phyloP scores from a whole-genome alignment of 2,329 filamentous ascomycete genomes.

The Bipolaris zeicola region DNA sequence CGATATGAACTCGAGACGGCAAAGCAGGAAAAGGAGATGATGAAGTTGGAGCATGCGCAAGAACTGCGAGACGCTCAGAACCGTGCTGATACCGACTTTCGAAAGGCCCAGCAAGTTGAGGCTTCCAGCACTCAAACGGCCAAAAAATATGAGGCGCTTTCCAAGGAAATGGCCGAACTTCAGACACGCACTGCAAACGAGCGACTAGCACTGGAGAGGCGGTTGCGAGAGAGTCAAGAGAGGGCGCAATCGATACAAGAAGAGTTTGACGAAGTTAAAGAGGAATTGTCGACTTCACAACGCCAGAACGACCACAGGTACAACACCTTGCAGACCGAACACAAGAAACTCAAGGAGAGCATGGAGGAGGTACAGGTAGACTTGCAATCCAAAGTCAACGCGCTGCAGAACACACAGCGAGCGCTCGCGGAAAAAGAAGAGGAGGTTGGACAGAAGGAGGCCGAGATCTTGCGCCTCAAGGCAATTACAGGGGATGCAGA shows the following conservation, averaged over 20 bases:
- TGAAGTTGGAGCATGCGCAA: constrained; percentile 77
- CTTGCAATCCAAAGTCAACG: constrained; percentile 60
- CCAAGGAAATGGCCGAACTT: constrained; percentile 60
- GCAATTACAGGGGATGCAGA: constrained; percentile 87
- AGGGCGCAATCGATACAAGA: constrained; percentile 77
- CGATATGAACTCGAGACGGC: constrained; percentile 86
- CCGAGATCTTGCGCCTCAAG: constrained; percentile 81
- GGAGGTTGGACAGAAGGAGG: constrained; percentile 75
- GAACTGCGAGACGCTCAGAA: constrained; percentile 80
- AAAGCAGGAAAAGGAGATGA: constrained; percentile 85
- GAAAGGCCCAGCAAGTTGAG: constrained; percentile 66
- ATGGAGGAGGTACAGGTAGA: constrained; percentile 67
- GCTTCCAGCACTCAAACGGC: constrained; percentile 56
- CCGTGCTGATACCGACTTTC: constrained; percentile 85
- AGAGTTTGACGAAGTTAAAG: constrained; percentile 81
- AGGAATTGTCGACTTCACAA: constrained; percentile 71
- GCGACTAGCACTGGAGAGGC: constrained; percentile 60
- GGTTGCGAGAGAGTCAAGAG: constrained; percentile 64
- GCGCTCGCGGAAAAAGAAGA: constrained; percentile 71
- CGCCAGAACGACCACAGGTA: constrained; percentile 67
- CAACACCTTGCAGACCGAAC: constrained; percentile 65
- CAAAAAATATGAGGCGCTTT: constrained; percentile 61
- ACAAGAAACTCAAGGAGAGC: constrained; percentile 62
- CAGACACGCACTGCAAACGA: constrained; percentile 63
- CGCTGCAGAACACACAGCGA: constrained; percentile 66